These are phyloP conservation scores for Saccharomycopsis sp. DNA, from an alignment of 805 yeast genomes.

Conservation along the genomic window DNA sequence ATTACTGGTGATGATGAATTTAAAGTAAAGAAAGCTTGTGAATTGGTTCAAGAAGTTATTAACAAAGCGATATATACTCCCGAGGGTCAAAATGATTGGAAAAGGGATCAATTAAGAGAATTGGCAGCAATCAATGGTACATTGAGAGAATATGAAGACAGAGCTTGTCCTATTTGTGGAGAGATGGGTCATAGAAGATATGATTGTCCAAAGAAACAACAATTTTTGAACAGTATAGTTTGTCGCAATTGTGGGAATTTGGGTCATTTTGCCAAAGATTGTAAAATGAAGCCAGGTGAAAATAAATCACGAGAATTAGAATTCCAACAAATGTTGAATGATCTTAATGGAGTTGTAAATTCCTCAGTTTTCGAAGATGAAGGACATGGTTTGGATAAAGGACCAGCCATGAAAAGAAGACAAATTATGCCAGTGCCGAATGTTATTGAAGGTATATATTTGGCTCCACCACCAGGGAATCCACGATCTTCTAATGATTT, in stretches of 20 bases:
- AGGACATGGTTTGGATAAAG: background rate
- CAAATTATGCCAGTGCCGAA: background rate
- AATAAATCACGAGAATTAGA: conserved; percentile 36
- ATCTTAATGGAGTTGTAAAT: conserved; percentile 30
- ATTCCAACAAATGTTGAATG: conserved; percentile 45
- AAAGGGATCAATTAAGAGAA: conserved; percentile 84
- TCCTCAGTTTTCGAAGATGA: background rate
- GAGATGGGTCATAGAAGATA: conserved; percentile 55
- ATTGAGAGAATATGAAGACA: conserved; percentile 66
- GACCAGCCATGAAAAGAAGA: conserved; percentile 5
- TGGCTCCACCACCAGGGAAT: conserved; percentile 17
- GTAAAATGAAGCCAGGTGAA: conserved; percentile 36
- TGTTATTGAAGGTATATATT: background rate
- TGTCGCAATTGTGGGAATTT: conserved; percentile 74
- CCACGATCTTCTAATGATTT: conserved; percentile 18
- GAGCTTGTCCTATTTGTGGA: conserved; percentile 61
- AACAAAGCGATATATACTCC: conserved; percentile 84
- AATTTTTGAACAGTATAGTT: conserved; percentile 47
- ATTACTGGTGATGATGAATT: conserved; percentile 78
- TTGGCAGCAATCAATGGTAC: conserved; percentile 95
- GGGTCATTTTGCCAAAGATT: conserved; percentile 89
- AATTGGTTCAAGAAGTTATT: conserved; percentile 66
- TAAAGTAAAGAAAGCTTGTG: conserved; percentile 67
- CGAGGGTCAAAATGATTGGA: conserved; percentile 86
- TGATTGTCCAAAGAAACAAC: conserved; percentile 54